Conservation (phyloP, 2,329 filamentous ascomycete genomes). For the Westerdykella ornata region DNA sequence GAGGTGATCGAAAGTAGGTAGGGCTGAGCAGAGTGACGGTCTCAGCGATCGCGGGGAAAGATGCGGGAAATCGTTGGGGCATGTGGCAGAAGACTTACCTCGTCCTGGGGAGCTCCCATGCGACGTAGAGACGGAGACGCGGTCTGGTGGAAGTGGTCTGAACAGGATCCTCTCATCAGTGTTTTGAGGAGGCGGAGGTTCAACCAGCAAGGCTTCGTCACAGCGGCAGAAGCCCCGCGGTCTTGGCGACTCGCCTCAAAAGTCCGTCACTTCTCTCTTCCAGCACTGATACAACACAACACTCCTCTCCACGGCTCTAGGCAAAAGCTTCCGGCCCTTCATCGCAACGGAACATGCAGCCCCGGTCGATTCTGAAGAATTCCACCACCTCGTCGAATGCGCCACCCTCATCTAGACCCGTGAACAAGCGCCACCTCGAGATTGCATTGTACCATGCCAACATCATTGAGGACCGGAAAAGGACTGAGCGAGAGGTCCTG, state of each 20-base stretch:
- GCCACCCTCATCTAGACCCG: constrained; percentile 20
- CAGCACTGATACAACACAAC: too few relatives aligned
- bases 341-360: constrained; percentile 22
- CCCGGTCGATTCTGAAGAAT: constrained; percentile 45
- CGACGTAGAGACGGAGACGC: too few relatives aligned
- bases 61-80: constrained; percentile 3
- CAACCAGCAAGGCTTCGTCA: too few relatives aligned
- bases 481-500: constrained; percentile 67
- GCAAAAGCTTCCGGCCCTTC: too few relatives aligned
- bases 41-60: constrained; percentile 6
- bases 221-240: background rate
- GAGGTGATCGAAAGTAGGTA: constrained; percentile 10
- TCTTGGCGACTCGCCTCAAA: background rate
- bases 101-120: constrained; percentile 1
- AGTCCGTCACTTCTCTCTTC: background rate
- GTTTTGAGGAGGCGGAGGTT: background rate
- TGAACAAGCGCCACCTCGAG: constrained; percentile 45
- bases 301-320: too few relatives aligned
- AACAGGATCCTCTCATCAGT: too few relatives aligned
- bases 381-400: constrained; percentile 17
- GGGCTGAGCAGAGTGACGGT: constrained; percentile 7
- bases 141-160: too few relatives aligned
- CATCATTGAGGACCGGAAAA: constrained; percentile 75
- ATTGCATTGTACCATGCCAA: constrained; percentile 76
- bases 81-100: constrained; percentile 4